Conservation (phyloP, 176 grass and related monocot genomes). For the Carex scoparia region DNA sequence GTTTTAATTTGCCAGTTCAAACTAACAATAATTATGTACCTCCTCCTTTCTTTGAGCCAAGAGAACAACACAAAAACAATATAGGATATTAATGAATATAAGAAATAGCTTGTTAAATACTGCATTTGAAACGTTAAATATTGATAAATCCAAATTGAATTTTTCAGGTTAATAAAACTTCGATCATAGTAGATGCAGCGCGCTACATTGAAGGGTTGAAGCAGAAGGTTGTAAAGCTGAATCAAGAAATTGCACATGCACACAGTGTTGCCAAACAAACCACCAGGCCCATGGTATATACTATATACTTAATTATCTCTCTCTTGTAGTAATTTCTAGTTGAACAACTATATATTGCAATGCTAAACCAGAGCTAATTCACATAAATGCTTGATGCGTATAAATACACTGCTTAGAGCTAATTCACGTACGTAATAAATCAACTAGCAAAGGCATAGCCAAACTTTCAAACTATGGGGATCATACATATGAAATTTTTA, state of each 20-base stretch:
- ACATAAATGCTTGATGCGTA: not conserved
- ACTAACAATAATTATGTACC: not conserved
- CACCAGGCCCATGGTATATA: slow-evolving; percentile 33
- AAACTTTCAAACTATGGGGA: too few relatives aligned
- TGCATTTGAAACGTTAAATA: not conserved
- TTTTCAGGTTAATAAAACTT: slow-evolving; percentile 44
- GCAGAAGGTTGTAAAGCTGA: slow-evolving; percentile 57
- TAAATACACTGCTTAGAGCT: not conserved
- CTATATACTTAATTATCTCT: not conserved
- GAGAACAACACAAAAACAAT: not conserved
- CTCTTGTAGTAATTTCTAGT: not conserved
- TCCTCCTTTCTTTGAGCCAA: not conserved
- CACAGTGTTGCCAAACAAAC: slow-evolving; percentile 18
- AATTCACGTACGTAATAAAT: not conserved
- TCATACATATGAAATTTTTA: too few relatives aligned
- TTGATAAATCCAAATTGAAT: not conserved
- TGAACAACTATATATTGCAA: not conserved
- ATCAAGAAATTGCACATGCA: slow-evolving; percentile 36
- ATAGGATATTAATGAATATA: not conserved
- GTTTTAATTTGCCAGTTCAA: not conserved
- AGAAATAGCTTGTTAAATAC: not conserved
- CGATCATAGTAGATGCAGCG: slow-evolving; percentile 66
- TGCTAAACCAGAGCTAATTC: not conserved
- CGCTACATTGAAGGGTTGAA: slow-evolving; percentile 72
- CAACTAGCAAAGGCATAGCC: too few relatives aligned